Evolutionary conservation across 163 green algal species (phyloP).

Genomic region (Chlorella variabilis): DNA sequence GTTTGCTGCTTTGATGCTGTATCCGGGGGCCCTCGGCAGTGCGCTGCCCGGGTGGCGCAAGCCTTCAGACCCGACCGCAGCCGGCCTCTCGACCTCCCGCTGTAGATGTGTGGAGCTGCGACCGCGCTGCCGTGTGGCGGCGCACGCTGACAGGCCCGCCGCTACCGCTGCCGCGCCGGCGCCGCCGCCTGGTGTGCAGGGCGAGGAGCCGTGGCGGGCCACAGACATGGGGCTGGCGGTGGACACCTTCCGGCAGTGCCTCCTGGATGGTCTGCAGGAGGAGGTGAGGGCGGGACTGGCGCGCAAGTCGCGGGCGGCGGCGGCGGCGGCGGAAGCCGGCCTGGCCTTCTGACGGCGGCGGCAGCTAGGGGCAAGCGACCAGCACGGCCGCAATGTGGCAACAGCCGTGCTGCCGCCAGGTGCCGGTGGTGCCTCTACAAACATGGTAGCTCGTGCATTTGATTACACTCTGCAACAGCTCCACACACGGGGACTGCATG

Average conservation of each 20-base stretch:
- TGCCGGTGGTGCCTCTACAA: not conserved
- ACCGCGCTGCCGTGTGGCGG: too few species aligned
- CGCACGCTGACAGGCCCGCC: too few species aligned
- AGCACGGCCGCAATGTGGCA: conserved; percentile 43
- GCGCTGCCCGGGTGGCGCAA: too few species aligned
- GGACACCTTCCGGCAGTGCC: conserved; percentile 63
- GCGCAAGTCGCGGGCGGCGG: conserved; percentile 32
- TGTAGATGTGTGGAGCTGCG: too few species aligned
- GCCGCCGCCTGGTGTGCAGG: too few species aligned
- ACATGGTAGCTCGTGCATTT: not conserved
- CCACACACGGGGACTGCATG: not conserved
- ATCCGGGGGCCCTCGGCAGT: too few species aligned
- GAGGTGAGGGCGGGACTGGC: conserved; percentile 47
- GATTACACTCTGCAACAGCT: not conserved
- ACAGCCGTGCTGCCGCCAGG: not conserved
- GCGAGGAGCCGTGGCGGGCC: conserved; percentile 52
- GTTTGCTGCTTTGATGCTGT: too few species aligned
- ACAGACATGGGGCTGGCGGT: conserved; percentile 64
- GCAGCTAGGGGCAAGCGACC: too few species aligned
- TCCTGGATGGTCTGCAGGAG: conserved; percentile 61
- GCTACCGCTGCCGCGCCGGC: too few species aligned
- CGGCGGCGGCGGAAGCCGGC: conserved; percentile 39
- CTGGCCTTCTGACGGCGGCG: too few species aligned
- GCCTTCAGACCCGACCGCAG: too few species aligned
- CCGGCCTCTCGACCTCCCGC: too few species aligned